phyloP scores from a whole-genome alignment of 192 early-diverging fungal genomes.

The Kickxella alabastrina region DNA sequence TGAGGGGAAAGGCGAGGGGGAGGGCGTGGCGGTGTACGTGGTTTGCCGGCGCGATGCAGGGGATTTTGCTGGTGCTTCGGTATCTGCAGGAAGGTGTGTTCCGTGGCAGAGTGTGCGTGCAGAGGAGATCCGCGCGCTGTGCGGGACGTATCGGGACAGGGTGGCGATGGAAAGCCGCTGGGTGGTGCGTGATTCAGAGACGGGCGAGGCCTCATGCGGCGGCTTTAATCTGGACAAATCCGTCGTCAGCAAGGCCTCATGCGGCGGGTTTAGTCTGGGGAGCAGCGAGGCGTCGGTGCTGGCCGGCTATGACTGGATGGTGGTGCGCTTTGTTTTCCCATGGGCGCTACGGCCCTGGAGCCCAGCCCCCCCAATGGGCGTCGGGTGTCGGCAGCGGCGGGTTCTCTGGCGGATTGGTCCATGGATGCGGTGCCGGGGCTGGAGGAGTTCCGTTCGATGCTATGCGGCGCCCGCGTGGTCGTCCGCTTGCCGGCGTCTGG shows the following conservation, averaged over 20 bases:
- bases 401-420: constrained; percentile 12
- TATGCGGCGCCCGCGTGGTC: constrained; percentile 29
- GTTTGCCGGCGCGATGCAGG: too few species aligned
- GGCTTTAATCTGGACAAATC: too few species aligned
- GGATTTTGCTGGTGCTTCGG: too few species aligned
- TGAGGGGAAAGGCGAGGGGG: too few species aligned
- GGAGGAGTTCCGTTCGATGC: constrained; percentile 35
- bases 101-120: too few species aligned
- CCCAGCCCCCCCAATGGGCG: not conserved
- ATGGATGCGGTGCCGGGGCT: constrained; percentile 12
- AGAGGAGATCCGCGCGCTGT: constrained; percentile 10
- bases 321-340: constrained; percentile 13
- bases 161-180: constrained; percentile 13
- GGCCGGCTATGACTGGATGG: constrained; percentile 19
- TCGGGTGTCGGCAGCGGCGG: too few species aligned
- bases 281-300: constrained; percentile 6
- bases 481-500: too few species aligned
- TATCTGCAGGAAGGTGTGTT: too few species aligned
- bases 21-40: too few species aligned
- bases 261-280: too few species aligned
- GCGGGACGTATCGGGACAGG: constrained; percentile 5
- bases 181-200: too few species aligned
- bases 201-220: too few species aligned
- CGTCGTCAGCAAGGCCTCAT: constrained; percentile 3
- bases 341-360: constrained; percentile 6